Evolutionary conservation across 2,329 filamentous ascomycete species (phyloP).

Genomic region (Blastomyces percursus): DNA sequence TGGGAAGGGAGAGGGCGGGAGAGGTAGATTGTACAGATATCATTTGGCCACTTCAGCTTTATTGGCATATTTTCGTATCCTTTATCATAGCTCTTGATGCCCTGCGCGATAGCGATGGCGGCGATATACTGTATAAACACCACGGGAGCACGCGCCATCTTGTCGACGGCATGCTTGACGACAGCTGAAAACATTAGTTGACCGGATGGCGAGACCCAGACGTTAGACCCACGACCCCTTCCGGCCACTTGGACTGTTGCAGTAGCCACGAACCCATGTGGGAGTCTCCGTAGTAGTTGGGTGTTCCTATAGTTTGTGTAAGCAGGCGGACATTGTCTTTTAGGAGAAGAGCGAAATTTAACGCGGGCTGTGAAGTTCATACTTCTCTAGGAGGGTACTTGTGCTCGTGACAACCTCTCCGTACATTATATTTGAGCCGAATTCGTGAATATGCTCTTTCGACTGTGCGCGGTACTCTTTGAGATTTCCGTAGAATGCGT

Average conservation of each 20-base stretch:
- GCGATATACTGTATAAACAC: constrained; percentile 92
- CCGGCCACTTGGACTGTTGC: constrained; percentile 83
- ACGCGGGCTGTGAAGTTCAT: constrained; percentile 15
- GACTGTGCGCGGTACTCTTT: constrained; percentile 52
- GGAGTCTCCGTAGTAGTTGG: constrained; percentile 61
- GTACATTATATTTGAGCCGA: constrained; percentile 72
- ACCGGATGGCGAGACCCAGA: constrained; percentile 87
- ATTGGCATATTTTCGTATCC: constrained; percentile 68
- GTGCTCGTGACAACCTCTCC: constrained; percentile 90
- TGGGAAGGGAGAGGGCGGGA: not conserved
- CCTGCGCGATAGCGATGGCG: constrained; percentile 75
- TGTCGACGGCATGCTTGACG: constrained; percentile 67
- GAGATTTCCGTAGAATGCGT: constrained; percentile 64
- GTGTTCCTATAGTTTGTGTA: constrained; percentile 50
- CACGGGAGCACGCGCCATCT: constrained; percentile 63
- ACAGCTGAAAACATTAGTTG: constrained; percentile 79
- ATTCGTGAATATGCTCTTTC: constrained; percentile 47
- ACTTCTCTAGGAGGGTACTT: constrained; percentile 87
- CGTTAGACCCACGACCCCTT: constrained; percentile 78
- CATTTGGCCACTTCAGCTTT: constrained; percentile 95
- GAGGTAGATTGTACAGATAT: constrained; percentile 55
- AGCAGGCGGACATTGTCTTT: not conserved
- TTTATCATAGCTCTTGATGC: constrained; percentile 65
- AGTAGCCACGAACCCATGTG: constrained; percentile 74
- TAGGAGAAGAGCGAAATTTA: not conserved